Evolutionary conservation across 2,329 filamentous ascomycete genomes (phyloP), one percentile per base, ranked within the genome.

Genomic region (Conoideocrella luteorostrata): DNA sequence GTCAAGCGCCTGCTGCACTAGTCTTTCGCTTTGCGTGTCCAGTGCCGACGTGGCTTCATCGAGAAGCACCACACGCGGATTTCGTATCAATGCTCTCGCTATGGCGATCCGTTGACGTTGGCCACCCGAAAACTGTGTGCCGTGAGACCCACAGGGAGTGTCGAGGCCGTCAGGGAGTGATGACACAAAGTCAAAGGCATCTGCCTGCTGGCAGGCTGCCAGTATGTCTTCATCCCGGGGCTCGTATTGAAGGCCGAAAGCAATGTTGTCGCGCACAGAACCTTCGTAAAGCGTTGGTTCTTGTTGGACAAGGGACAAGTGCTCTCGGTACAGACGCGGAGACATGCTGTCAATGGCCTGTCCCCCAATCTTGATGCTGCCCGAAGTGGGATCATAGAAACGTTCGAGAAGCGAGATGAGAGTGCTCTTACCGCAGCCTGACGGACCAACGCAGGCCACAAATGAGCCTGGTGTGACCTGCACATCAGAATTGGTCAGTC

Each of bases 11-110:
- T n/a, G 32, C 30, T 51, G 48, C 7, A 51, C 43, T 7, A 43
- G 38, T 26, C 69, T 67, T 53, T 80, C 77, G 0, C 70, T 74
- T 47, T 76, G 66, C 2, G 74, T 73, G 45, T 80, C 76, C 0
- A 81, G 62, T 24, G 69, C 72, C 2, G 67, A 71, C 0, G 77
- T 80, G 3, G 77, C 76, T 54, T 81, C 77, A 39, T 82, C 78
- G 0, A 81, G 63, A 0, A 81, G 58, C 1, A 80, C 57, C 2
- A 81, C 51, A 4, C 58, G 54, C 0, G 76, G 75, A 7, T 69
- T 65, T 1, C 74, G 65, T 3, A 79, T 61, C 10, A 79, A 58
- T 0, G 75, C 75, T 2, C 74, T 64, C 0, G 76, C 75, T 24
- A 79, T 72, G 2, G 70, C 72, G 7, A 79, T 63, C 2, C 75